These are phyloP conservation scores for Lodderomyces margitis DNA, from an alignment of 1,139 yeast species.

Conservation along the genomic window DNA sequence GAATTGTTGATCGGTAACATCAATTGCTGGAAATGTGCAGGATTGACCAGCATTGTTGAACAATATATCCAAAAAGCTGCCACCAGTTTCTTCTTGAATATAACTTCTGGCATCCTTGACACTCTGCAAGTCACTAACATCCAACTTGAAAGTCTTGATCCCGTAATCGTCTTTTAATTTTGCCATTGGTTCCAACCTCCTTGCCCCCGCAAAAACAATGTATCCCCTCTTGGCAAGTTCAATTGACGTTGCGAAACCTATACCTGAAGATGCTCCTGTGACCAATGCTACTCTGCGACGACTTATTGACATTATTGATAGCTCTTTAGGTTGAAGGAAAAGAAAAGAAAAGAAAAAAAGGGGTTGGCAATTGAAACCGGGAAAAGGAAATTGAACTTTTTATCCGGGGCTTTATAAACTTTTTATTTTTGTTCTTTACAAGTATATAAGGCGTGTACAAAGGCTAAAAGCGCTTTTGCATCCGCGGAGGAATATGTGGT, in stretches of 20 bases:
- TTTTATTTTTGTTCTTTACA: too few species aligned
- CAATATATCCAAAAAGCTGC: conserved; percentile 37
- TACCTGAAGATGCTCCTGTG: conserved; percentile 84
- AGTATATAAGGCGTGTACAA: too few species aligned
- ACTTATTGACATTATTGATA: background rate
- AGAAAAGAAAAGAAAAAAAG: too few species aligned
- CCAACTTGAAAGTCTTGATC: conserved; percentile 24
- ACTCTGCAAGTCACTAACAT: conserved; percentile 52
- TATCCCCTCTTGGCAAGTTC: conserved; percentile 65
- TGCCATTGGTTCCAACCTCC: conserved; percentile 64
- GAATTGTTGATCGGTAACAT: conserved; percentile 57
- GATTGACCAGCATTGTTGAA: conserved; percentile 65
- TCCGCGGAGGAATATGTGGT: too few species aligned
- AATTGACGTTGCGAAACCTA: conserved; percentile 65
- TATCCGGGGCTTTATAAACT: too few species aligned
- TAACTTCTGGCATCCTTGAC: conserved; percentile 44
- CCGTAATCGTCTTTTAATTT: conserved; percentile 43
- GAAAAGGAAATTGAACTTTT: too few species aligned
- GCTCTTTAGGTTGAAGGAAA: too few species aligned
- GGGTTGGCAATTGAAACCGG: too few species aligned
- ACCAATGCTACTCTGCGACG: conserved; percentile 50
- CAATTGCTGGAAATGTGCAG: conserved; percentile 71
- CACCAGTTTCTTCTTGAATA: conserved; percentile 34
- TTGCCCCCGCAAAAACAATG: conserved; percentile 61
- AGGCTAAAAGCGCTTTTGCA: too few species aligned